Base-by-base conservation (phyloP, 23 red algal species). In the Gracilaria vermiculophylla region DNA sequence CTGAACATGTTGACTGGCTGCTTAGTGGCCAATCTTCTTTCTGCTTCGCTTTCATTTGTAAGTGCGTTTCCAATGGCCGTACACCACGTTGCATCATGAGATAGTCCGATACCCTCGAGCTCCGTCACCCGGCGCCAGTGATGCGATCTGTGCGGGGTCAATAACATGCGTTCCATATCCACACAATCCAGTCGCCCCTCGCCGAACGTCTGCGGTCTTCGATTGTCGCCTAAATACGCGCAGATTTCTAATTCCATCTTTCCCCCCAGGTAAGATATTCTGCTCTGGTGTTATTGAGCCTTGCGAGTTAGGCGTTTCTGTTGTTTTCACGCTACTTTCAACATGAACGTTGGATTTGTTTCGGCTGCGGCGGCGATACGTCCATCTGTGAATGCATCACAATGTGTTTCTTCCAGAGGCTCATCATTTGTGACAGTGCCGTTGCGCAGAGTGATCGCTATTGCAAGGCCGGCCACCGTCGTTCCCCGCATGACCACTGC, bases 341-440 rank as follows among this genome's bases (percentile, higher is more conserved):
- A 20, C 6, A 92, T 92, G 78, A 73, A 60, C 42, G 67, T 70
- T 39, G 88, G 78, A 24, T 92, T 92, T 34, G 88, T 92, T 20
- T 42, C 76, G 13, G 35, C 62, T 47, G 53, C 88, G 64, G 61
- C 77, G 9, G 43, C 69, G 27, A 27, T 92, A 54, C 77, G 88
- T 17, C 23, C 85, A 0, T 16, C 48, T 41, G 45, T 24, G 16
- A 23, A 27, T 36, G 78, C 64, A 7, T 3, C 88, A 34, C 53
- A 74, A 11, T 77, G 69, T 33, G 62, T 90, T 21, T 57, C 65
- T 21, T 42, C 65, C 48, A 48, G 39, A 29, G 37, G 77, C 10
- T 43, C 66, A 2, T 67, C 64, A n/a, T 56, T 77, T 43, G 43
- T 72, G 12, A 39, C 76, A 3, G 77, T 60, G n/a, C 70, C 77